These are phyloP conservation scores for Pharnaceum exiguum DNA, from an alignment of 148 eudicot species.

Conservation along the genomic window DNA sequence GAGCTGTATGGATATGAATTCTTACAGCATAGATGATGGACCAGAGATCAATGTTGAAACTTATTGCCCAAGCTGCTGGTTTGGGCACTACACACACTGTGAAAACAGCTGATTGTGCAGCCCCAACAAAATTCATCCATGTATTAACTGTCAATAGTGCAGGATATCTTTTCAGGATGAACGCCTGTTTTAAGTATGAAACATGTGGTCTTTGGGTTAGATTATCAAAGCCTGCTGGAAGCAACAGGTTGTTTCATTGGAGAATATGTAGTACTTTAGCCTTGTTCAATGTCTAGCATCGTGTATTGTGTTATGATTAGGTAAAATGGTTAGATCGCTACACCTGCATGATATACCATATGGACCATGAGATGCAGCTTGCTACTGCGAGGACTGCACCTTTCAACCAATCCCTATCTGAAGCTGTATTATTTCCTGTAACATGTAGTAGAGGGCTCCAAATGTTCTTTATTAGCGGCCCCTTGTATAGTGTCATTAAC, in stretches of 20 bases:
- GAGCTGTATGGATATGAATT: neutral
- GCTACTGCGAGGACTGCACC: slow-evolving; percentile 52
- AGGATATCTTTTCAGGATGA: slow-evolving; percentile 64
- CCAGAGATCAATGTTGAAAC: slow-evolving; percentile 71
- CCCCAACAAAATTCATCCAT: slow-evolving; percentile 72
- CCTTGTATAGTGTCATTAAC: slow-evolving; percentile 67
- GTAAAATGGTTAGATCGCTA: neutral
- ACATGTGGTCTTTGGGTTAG: neutral
- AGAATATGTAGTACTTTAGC: neutral
- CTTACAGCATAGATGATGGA: slow-evolving; percentile 64
- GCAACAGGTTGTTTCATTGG: too few relatives aligned
- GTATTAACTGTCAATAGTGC: slow-evolving; percentile 64
- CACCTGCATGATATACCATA: slow-evolving; percentile 88
- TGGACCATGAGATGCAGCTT: slow-evolving; percentile 68
- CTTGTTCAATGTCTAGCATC: neutral
- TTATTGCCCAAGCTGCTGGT: slow-evolving; percentile 51
- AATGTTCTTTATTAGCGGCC: slow-evolving; percentile 38
- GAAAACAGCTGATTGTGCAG: slow-evolving; percentile 65
- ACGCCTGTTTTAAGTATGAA: slow-evolving; percentile 38
- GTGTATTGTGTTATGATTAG: neutral
- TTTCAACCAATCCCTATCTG: slow-evolving; percentile 51
- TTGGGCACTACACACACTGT: slow-evolving; percentile 40
- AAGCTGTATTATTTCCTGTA: slow-evolving; percentile 23
- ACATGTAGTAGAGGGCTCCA: slow-evolving; percentile 43
- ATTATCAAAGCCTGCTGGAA: too few relatives aligned